Conservation (phyloP, 2,329 filamentous ascomycete genomes). For the Pestalotiopsis sp. region DNA sequence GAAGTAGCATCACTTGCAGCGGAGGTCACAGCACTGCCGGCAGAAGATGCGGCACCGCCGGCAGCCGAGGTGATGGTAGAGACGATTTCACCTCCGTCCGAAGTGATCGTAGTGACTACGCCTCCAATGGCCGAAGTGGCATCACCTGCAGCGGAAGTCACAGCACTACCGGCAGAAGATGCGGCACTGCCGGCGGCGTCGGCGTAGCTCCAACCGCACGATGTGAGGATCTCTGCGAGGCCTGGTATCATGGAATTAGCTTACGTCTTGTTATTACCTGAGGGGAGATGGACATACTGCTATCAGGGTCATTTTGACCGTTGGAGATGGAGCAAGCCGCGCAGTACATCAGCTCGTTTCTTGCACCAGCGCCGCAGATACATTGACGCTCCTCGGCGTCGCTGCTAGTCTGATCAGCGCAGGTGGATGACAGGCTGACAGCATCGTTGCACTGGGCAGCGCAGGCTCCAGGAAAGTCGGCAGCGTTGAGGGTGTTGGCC, state of each 20-base stretch:
- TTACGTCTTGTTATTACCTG: background rate
- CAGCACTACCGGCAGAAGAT: background rate
- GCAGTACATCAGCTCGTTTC: constrained; percentile 14
- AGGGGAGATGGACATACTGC: background rate
- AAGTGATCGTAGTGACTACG: constrained; percentile 10
- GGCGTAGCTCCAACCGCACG: constrained; percentile 11
- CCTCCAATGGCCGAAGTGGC: constrained; percentile 5
- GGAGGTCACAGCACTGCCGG: background rate
- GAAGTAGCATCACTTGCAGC: constrained; percentile 6
- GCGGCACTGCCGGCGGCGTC: constrained; percentile 5
- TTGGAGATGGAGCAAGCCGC: constrained; percentile 13
- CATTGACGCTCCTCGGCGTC: constrained; percentile 12
- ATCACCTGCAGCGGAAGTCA: background rate
- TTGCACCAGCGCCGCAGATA: constrained; percentile 11
- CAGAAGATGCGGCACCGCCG: background rate
- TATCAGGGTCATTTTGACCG: constrained; percentile 11
- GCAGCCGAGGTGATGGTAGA: constrained; percentile 10
- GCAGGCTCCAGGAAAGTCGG: constrained; percentile 11
- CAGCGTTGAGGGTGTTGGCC: constrained; percentile 3
- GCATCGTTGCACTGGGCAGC: constrained; percentile 10
- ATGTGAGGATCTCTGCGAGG: constrained; percentile 10
- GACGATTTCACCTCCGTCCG: background rate
- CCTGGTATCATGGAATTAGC: background rate
- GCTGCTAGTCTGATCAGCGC: background rate
- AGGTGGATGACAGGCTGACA: constrained; percentile 6